phyloP scores from a whole-genome alignment of 2,329 filamentous ascomycete genomes.

The Stachybotrys echinatus region DNA sequence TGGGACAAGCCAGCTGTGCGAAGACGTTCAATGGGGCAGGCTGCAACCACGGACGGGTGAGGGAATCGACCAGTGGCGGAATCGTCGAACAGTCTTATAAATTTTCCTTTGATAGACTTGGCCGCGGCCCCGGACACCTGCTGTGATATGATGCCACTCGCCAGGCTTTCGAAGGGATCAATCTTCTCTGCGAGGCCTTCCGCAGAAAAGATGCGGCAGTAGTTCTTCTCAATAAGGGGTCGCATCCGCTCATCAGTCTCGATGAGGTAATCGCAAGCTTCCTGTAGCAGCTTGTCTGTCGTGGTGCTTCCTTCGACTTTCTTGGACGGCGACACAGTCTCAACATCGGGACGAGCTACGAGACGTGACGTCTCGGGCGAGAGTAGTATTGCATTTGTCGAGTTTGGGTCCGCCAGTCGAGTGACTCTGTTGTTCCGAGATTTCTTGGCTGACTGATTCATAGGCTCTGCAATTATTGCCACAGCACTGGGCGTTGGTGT shows the following conservation, averaged over 20 bases:
- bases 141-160: constrained; percentile 88
- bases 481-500: constrained; percentile 44
- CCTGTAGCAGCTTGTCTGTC: constrained; percentile 67
- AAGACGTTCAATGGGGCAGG: constrained; percentile 58
- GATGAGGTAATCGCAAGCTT: constrained; percentile 71
- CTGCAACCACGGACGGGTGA: constrained; percentile 65
- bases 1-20: constrained; percentile 85
- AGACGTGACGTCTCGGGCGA: constrained; percentile 65
- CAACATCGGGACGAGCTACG: constrained; percentile 43
- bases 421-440: constrained; percentile 35
- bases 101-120: constrained; percentile 80
- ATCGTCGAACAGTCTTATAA: constrained; percentile 64
- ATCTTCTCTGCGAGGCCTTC: constrained; percentile 78
- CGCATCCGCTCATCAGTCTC: constrained; percentile 67
- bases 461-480: constrained; percentile 29
- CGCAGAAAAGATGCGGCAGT: constrained; percentile 74
- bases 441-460: constrained; percentile 24
- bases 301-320: constrained; percentile 37
- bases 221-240: constrained; percentile 66
- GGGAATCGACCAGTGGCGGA: constrained; percentile 54
- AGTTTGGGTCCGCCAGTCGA: constrained; percentile 57
- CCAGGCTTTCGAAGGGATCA: constrained; percentile 81
- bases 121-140: constrained; percentile 94
- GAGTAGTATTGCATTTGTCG: constrained; percentile 65
- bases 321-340: constrained; percentile 41